Evolutionary conservation across 2,329 filamentous ascomycete genomes (phyloP), one percentile per base, ranked within the genome.

Genomic region (Fonsecaea multimorphosa): DNA sequence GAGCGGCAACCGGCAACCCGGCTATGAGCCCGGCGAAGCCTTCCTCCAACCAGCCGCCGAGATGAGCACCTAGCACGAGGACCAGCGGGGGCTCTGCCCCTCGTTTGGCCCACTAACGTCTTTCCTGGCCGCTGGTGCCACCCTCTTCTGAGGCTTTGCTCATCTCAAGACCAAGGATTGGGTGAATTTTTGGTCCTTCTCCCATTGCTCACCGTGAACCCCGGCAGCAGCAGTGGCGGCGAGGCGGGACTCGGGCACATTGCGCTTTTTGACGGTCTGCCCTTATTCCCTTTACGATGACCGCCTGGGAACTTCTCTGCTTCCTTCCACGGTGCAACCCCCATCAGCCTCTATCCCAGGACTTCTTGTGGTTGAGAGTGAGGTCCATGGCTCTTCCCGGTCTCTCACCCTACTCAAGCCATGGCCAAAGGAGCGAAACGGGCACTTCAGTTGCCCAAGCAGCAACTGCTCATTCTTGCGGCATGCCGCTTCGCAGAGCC

Each of bases 401-500:
- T 40, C 36, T 51, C 12, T 29, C 31, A n/a, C 29, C 32, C 14
- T 40, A 51, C 51, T 46, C 55, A 60, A 65, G 62, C 59, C 58
- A 70, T 70, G 68, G 66, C 61, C 31, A 70, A 65, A 58, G 62
- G 57, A 59, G 58, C 59, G 29, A 70, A 70, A 38, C 58, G 51
- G 38, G 85, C 87, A 29, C 91, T 63, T 14, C 58, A 88, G 81
- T 83, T 95, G 82, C 91, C 92, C 0, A 82, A 86, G 49, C 86
- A 88, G 83, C 92, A 96, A 80, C 82, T 96, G 74, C 81, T 87
- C 51, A 93, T 96, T 74, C 80, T 96, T 69, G 91, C 90, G 75
- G 84, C 92, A 80, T 91, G 90, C 75, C 86, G 91, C 74, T 90
- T 94, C 74, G 89, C 91, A 67, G 91, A 94, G 76, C 91, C 91